Evolutionary conservation across 805 yeast species (phyloP).

Genomic region (Lachancea nothofagi): DNA sequence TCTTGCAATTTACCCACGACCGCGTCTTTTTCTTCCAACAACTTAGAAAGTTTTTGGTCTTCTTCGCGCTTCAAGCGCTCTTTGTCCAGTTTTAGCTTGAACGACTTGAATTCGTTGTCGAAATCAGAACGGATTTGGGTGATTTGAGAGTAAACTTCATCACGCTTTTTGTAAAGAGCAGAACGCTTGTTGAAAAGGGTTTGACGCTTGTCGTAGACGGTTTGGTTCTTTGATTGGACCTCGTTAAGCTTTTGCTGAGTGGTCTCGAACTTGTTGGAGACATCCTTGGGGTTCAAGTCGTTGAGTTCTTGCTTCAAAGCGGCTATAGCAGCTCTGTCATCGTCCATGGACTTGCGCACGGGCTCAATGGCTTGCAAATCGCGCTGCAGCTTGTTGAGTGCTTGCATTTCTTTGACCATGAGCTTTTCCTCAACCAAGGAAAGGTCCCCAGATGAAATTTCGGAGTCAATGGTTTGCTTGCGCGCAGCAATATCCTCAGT

Average conservation of each 20-base stretch:
- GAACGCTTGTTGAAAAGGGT: slow-evolving; percentile 59
- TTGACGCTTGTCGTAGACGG: slow-evolving; percentile 61
- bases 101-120: slow-evolving; percentile 68
- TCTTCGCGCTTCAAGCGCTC: slow-evolving; percentile 66
- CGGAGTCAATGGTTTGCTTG: slow-evolving; percentile 59
- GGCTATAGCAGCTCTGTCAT: slow-evolving; percentile 67
- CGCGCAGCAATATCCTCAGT: slow-evolving; percentile 65
- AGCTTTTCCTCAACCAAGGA: slow-evolving; percentile 89
- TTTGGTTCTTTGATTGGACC: slow-evolving; percentile 53
- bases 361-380: slow-evolving; percentile 69
- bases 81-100: slow-evolving; percentile 59
- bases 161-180: slow-evolving; percentile 60
- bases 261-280: slow-evolving; percentile 61
- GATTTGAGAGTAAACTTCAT: slow-evolving; percentile 60
- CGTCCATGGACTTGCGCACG: slow-evolving; percentile 73
- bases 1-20: slow-evolving; percentile 60
- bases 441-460: slow-evolving; percentile 71
- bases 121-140: slow-evolving; percentile 66
- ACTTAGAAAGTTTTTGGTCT: slow-evolving; percentile 44
- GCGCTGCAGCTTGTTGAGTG: slow-evolving; percentile 73
- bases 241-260: slow-evolving; percentile 66
- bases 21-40: slow-evolving; percentile 45
- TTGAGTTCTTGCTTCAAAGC: slow-evolving; percentile 66
- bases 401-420: slow-evolving; percentile 75
- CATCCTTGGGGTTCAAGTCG: slow-evolving; percentile 52